A percentile compares a stretch with the other conserved stretches of the same genome.
Conservation (phyloP, 164 flowering plant genomes). For the Stephania yunnanensis region DNA sequence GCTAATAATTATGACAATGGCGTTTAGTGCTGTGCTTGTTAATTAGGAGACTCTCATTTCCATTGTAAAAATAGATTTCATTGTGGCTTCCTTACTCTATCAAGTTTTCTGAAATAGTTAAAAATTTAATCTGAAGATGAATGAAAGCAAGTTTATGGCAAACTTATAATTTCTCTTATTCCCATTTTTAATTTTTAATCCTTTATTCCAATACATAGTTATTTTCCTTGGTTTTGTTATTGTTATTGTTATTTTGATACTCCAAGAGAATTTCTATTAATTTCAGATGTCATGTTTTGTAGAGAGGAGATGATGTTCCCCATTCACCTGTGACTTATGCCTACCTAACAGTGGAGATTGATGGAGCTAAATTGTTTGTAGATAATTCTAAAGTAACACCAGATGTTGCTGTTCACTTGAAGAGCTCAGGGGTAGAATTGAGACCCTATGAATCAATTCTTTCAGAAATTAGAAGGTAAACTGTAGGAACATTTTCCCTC, state of each 20-base stretch:
- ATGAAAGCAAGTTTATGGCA: not conserved
- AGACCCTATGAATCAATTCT: slow-evolving; percentile 76
- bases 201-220: no score
- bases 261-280: not conserved
- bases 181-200: not conserved
- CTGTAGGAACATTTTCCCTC: not conserved
- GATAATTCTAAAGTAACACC: slow-evolving; percentile 64
- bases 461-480: slow-evolving; percentile 67
- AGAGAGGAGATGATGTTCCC: slow-evolving; percentile 94
- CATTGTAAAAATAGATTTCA: no score
- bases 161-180: not conserved
- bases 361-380: slow-evolving; percentile 53
- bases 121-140: not conserved
- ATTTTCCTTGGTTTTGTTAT: not conserved
- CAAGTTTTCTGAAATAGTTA: no score
- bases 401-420: slow-evolving; percentile 71
- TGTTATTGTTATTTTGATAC: not conserved
- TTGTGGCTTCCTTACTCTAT: no score
- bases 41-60: no score
- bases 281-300: slow-evolving; percentile 13
- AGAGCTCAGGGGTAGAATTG: slow-evolving; percentile 61
- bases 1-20: no score
- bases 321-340: slow-evolving; percentile 93
- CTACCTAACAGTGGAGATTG: slow-evolving; percentile 65
- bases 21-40: no score